phyloP scores from a whole-genome alignment of 1,284 basidiomycete genomes.

The Papiliotrema laurentii region DNA sequence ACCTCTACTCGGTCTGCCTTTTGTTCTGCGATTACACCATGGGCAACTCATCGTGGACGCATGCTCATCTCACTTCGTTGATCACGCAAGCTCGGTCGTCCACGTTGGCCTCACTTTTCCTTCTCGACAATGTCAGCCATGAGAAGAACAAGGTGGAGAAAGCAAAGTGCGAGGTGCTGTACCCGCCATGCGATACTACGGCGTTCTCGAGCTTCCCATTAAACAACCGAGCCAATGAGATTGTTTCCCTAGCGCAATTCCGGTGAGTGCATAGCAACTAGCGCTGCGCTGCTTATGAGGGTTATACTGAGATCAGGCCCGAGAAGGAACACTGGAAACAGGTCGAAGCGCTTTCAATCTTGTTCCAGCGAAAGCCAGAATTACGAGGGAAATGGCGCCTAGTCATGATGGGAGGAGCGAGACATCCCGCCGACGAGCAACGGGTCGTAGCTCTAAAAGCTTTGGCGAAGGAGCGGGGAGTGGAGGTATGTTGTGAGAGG shows the following conservation, averaged over 20 bases:
- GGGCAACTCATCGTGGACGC: slow-evolving; percentile 96
- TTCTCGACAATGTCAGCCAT: slow-evolving; percentile 32
- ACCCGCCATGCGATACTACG: slow-evolving; percentile 86
- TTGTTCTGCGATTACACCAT: slow-evolving; percentile 66
- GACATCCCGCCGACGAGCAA: slow-evolving; percentile 68
- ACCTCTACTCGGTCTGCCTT: slow-evolving; percentile 72
- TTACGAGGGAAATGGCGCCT: slow-evolving; percentile 37
- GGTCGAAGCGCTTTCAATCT: slow-evolving; percentile 61
- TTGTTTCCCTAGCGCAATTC: slow-evolving; percentile 88
- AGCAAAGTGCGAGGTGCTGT: slow-evolving; percentile 57
- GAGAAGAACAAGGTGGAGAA: slow-evolving; percentile 16
- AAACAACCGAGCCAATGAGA: slow-evolving; percentile 58
- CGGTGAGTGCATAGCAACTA: slow-evolving; percentile 58
- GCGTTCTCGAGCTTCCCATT: slow-evolving; percentile 64
- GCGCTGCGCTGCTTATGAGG: neutral
- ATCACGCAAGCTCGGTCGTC: slow-evolving; percentile 46
- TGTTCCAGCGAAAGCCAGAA: slow-evolving; percentile 62
- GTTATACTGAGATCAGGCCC: slow-evolving; percentile 50
- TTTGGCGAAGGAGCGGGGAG: slow-evolving; percentile 60
- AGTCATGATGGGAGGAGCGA: slow-evolving; percentile 71
- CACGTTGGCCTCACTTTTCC: slow-evolving; percentile 25
- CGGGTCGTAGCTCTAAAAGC: slow-evolving; percentile 62
- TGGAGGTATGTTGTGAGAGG: slow-evolving; percentile 56
- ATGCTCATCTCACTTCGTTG: slow-evolving; percentile 72
- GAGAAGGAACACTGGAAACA: slow-evolving; percentile 93